A percentile compares a stretch with the other conserved stretches of the same genome.
These are phyloP conservation scores for Coniella vitis DNA, from an alignment of 2,329 filamentous ascomycete genomes.

Conservation along the genomic window DNA sequence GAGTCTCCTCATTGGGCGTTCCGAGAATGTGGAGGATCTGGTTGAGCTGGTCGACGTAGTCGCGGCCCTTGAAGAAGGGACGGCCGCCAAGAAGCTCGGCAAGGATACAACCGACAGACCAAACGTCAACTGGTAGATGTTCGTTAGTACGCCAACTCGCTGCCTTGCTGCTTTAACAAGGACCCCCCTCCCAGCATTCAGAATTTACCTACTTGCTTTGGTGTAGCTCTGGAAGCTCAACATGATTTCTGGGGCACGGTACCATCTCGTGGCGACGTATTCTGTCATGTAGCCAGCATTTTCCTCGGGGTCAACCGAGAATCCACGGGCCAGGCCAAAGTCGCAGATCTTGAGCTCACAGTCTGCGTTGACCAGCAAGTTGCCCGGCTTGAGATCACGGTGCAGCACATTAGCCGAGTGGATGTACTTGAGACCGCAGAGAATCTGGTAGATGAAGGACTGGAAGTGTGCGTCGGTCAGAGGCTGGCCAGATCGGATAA, in stretches of 20 bases:
- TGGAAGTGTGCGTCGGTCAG: conserved; percentile 98
- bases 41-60: conserved; percentile 99
- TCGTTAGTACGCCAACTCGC: conserved; percentile 65
- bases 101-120: conserved; percentile 97
- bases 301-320: conserved; percentile 94
- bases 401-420: conserved; percentile 98
- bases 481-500: conserved; percentile 94
- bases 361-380: conserved; percentile 95
- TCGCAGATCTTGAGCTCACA: conserved; percentile 99
- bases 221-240: conserved; percentile 99
- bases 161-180: conserved; percentile 99
- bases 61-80: conserved; percentile 97
- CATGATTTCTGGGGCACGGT: conserved; percentile 94
- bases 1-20: conserved; percentile 90
- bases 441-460: conserved; percentile 99
- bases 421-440: conserved; percentile 97
- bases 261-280: conserved; percentile 98
- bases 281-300: conserved; percentile 99
- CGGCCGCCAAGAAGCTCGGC: conserved; percentile 92
- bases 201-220: conserved; percentile 99
- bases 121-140: conserved; percentile 75
- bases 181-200: no score
- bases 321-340: conserved; percentile 92
- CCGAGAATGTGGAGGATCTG: conserved; percentile 98
- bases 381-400: conserved; percentile 93